phyloP scores from a whole-genome alignment of 169 alveolate species.

The Eimeria falciformis region DNA sequence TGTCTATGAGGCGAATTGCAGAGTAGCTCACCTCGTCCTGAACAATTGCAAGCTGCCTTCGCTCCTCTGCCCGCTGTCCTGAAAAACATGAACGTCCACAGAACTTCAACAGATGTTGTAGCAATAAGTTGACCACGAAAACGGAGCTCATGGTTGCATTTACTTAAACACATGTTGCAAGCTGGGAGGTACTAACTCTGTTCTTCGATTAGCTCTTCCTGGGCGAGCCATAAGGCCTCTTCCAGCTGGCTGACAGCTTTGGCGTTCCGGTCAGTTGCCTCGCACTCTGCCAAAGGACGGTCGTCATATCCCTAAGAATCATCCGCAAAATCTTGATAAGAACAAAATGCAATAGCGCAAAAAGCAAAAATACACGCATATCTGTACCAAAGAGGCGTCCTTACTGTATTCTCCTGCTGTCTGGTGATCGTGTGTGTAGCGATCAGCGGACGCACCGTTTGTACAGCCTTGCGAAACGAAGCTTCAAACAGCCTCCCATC shows the following conservation, averaged over 20 bases:
- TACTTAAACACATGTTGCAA: background rate
- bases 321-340: background rate
- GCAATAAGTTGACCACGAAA: too few relatives aligned
- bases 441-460: background rate
- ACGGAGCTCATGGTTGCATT: too few relatives aligned
- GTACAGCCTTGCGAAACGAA: background rate
- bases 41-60: slow-evolving; percentile 33
- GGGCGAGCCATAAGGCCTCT: slow-evolving; percentile 69
- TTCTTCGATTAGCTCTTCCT: slow-evolving; percentile 56
- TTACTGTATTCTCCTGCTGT: too few relatives aligned
- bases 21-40: slow-evolving; percentile 53
- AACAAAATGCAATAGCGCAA: background rate
- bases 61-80: slow-evolving; percentile 58
- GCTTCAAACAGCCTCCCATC: background rate
- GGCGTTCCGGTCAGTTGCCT: background rate
- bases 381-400: background rate
- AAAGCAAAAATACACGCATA: background rate
- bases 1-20: background rate
- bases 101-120: too few relatives aligned
- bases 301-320: slow-evolving; percentile 30
- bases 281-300: background rate
- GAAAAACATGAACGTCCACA: background rate
- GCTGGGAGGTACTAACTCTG: slow-evolving; percentile 26
- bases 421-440: background rate
- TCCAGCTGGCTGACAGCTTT: slow-evolving; percentile 43